These are phyloP conservation scores for Zygoascus biomembranicola DNA, from an alignment of 805 yeast species.

Conservation along the genomic window DNA sequence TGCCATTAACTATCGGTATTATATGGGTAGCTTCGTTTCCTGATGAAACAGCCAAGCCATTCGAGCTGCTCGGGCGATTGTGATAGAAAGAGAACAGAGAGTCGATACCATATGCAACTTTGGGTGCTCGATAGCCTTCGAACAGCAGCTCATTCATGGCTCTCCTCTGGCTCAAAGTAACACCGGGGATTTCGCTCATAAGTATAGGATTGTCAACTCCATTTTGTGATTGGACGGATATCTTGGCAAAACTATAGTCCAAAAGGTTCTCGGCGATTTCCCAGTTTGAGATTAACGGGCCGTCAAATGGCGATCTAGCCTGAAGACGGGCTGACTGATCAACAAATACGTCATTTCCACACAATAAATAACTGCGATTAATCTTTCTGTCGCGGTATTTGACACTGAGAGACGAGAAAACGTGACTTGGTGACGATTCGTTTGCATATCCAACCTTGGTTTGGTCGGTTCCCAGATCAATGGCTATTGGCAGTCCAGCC, in stretches of 20 bases:
- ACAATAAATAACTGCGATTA: slow-evolving; percentile 47
- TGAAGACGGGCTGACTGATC: slow-evolving; percentile 64
- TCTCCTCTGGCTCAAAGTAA: slow-evolving; percentile 60
- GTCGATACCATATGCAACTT: slow-evolving; percentile 75
- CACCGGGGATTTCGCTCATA: slow-evolving; percentile 68
- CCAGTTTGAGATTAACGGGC: slow-evolving; percentile 84
- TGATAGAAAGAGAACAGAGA: slow-evolving; percentile 68
- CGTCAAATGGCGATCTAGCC: slow-evolving; percentile 78
- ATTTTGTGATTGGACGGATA: slow-evolving; percentile 52
- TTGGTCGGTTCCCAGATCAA: slow-evolving; percentile 70
- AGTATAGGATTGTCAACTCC: slow-evolving; percentile 70
- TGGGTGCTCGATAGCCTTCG: slow-evolving; percentile 72
- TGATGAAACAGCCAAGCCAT: slow-evolving; percentile 71
- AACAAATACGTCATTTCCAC: slow-evolving; percentile 73
- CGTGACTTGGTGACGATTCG: slow-evolving; percentile 38
- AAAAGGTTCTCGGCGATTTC: slow-evolving; percentile 74
- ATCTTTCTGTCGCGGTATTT: slow-evolving; percentile 71
- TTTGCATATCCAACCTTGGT: slow-evolving; percentile 32
- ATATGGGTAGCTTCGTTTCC: slow-evolving; percentile 79
- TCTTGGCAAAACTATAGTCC: slow-evolving; percentile 75
- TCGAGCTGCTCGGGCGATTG: slow-evolving; percentile 36
- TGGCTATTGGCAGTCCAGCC: slow-evolving; percentile 64
- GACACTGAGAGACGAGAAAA: slow-evolving; percentile 62
- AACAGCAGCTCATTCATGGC: slow-evolving; percentile 75
- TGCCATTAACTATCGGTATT: slow-evolving; percentile 71